A percentile compares a stretch with the other conserved stretches of the same genome.
phyloP scores from a whole-genome alignment of 176 grass and related monocot genomes.

The Cymbopogon citratus region DNA sequence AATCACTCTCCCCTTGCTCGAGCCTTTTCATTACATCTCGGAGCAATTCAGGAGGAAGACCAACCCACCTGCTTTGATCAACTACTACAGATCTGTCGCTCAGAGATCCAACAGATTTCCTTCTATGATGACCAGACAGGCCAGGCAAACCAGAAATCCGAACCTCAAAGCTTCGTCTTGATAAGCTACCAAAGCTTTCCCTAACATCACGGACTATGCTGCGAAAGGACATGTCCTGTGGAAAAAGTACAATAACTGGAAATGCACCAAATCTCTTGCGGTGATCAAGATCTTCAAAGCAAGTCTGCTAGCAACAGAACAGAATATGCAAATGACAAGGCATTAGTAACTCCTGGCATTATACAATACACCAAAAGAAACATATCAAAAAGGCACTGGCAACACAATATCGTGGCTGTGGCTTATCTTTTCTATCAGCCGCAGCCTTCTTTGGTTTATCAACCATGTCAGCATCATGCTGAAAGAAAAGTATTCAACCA shows the following conservation, averaged over 20 bases:
- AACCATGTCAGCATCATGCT: not conserved
- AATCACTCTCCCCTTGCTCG: constrained; percentile 64
- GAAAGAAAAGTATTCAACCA: not conserved
- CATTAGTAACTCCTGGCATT: constrained; percentile 10
- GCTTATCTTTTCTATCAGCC: not conserved
- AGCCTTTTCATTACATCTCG: constrained; percentile 68
- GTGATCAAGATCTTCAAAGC: not conserved
- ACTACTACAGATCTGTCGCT: constrained; percentile 20
- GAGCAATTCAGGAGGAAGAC: constrained; percentile 69
- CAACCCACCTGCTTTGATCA: constrained; percentile 50
- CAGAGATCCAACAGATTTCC: constrained; percentile 39
- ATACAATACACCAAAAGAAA: not conserved
- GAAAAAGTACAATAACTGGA: not conserved
- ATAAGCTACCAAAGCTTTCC: constrained; percentile 75
- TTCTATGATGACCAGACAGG: constrained; percentile 41
- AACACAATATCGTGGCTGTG: not conserved
- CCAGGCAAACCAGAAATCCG: constrained; percentile 55
- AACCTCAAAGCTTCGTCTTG: constrained; percentile 67
- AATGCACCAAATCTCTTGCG: not conserved
- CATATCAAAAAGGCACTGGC: not conserved
- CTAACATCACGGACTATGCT: constrained; percentile 73
- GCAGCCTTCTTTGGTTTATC: not conserved
- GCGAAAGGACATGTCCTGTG: constrained; percentile 51
- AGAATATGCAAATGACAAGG: constrained; percentile 28
- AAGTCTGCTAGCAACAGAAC: constrained; percentile 21